Evolutionary conservation across 177 flowering plant genomes (phyloP), one percentile per base, ranked within the genome.

Genomic region (Tripterygium wilfordii): DNA sequence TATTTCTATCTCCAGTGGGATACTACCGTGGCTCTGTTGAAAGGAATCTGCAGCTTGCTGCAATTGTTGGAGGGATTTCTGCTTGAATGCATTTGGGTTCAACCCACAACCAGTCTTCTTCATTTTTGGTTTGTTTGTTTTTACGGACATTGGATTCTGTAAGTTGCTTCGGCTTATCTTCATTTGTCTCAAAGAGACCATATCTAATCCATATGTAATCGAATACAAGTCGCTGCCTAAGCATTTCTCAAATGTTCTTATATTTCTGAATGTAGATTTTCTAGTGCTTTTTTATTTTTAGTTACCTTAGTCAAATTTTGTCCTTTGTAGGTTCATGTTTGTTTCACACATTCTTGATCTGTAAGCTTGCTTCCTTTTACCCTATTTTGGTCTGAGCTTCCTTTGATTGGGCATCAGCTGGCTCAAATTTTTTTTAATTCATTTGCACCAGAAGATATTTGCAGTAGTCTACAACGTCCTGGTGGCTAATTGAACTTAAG

Each of bases 131-230:
- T 23, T 25, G 75, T n/a, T 57, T 91, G 60, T 87, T 85, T 63
- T 47, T 87, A 1, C 69, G 84, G 95, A 76, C 96, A 0, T 40
- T 78, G 48, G 98, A 91, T 43, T 66, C 54, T 62, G 96, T 91
- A 78, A 57, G 35, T 53, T 54, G 39, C 41, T 47, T 39, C 4
- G 40, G 5, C 24, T 35, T 29, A 7, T 32, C 9, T 6, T n/a
- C 15, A 14, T 26, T 4, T n/a, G 29, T n/a, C 10, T 37, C 17
- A 48, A 14, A 35, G 14, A 21, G 19, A 15, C n/a, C n/a, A 2
- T 15, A 10, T 15, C 3, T 23, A 36, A 8, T 45, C 18, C 2
- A 21, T 36, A 12, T 31, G 17, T 26, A 30, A 30, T 12, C 12
- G 33, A 7, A 30, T 6, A 30, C 7, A 6, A 6, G 33, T 30